phyloP scores from a whole-genome alignment of 768 basidiomycete species.

The Tylopilus balloui region DNA sequence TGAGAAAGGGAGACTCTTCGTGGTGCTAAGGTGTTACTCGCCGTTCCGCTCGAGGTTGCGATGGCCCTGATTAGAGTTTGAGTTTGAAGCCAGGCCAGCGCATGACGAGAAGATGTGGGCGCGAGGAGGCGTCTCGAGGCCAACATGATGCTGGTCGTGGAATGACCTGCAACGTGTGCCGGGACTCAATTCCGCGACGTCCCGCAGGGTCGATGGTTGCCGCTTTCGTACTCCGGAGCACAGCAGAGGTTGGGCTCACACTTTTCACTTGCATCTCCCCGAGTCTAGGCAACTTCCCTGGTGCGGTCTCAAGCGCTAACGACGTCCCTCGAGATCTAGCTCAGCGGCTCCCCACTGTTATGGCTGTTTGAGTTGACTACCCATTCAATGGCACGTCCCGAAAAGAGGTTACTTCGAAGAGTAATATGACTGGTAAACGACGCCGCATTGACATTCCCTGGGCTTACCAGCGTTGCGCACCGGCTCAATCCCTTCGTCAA shows the following conservation, averaged over 20 bases:
- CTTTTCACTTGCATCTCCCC: no score
- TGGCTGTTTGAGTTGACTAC: not conserved
- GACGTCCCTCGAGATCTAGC: not conserved
- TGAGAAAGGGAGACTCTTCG: not conserved
- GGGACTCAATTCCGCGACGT: conserved; percentile 1
- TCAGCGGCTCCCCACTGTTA: not conserved
- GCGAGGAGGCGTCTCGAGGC: not conserved
- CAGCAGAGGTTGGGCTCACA: not conserved
- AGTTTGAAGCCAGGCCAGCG: not conserved
- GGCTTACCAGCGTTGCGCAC: no score
- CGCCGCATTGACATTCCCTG: not conserved
- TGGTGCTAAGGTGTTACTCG: conserved; percentile 1
- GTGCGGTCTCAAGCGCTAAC: not conserved
- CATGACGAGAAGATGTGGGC: conserved; percentile 1
- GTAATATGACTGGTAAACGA: no score
- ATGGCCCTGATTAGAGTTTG: conserved; percentile 9
- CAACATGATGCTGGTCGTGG: conserved; percentile 12
- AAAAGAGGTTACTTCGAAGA: not conserved
- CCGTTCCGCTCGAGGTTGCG: conserved; percentile 20
- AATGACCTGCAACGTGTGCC: not conserved
- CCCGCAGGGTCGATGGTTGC: conserved; percentile 3
- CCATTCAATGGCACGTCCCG: not conserved
- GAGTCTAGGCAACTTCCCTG: no score
- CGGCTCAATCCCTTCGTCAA: not conserved
- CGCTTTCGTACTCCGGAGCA: no score